Evolutionary conservation across 257 asterid genomes (phyloP).

Genomic region (Solanum bulbocastanum): DNA sequence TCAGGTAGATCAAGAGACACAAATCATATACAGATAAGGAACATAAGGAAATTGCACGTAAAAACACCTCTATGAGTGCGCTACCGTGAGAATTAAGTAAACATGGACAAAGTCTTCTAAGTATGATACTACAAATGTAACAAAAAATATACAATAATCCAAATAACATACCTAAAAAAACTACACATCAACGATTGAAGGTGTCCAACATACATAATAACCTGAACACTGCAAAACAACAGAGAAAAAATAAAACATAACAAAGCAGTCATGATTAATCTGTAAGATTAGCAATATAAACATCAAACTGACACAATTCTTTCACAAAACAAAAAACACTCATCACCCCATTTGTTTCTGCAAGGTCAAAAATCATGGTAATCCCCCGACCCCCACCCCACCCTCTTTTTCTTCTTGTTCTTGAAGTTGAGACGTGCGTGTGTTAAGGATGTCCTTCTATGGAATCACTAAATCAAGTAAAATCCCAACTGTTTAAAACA

Average conservation of each 20-base stretch:
- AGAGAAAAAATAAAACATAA: background rate
- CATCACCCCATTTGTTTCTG: background rate
- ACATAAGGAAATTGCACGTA: background rate
- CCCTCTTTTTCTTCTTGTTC: background rate
- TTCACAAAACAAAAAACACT: background rate
- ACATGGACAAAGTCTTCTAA: conserved; percentile 2
- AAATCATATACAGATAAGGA: background rate
- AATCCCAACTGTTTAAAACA: background rate
- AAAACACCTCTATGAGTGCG: background rate
- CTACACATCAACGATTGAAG: conserved; percentile 6
- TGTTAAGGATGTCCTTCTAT: background rate
- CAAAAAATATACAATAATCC: background rate
- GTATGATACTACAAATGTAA: background rate
- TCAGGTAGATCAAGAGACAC: background rate
- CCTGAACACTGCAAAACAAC: background rate
- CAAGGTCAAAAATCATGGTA: background rate
- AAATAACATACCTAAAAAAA: background rate
- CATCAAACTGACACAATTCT: background rate
- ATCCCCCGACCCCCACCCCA: background rate
- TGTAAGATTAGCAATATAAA: background rate
- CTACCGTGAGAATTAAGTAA: background rate
- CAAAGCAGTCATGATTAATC: background rate
- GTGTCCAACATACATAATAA: conserved; percentile 18
- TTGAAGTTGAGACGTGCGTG: background rate
- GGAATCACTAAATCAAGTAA: background rate